phyloP scores from a whole-genome alignment of 108 stramenopile genomes.

The Mediolabrus comicus region DNA sequence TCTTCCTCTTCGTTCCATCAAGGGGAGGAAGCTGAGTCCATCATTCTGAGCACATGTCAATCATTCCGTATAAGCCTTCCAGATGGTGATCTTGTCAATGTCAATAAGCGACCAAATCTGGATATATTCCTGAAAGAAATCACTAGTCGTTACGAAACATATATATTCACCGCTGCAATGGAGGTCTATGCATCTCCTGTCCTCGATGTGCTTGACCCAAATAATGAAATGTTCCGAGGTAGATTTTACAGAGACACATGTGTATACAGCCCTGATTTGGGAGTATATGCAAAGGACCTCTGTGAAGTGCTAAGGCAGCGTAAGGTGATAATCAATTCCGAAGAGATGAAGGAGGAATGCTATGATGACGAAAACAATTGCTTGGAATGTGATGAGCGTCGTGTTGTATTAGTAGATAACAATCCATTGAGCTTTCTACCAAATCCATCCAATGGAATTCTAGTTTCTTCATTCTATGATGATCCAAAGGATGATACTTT shows the following conservation, averaged over 20 bases:
- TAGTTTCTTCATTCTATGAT: constrained; percentile 97
- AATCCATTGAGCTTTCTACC: constrained; percentile 91
- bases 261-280: constrained; percentile 60
- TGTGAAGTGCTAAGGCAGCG: constrained; percentile 61
- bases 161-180: constrained; percentile 98
- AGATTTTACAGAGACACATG: constrained; percentile 93
- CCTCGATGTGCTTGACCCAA: constrained; percentile 91
- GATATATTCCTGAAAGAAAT: constrained; percentile 84
- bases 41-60: constrained; percentile 46
- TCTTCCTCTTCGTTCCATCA: constrained; percentile 14
- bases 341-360: neutral
- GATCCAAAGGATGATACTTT: constrained; percentile 93
- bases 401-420: constrained; percentile 97
- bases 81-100: constrained; percentile 86
- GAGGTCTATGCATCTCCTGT: constrained; percentile 91
- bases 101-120: constrained; percentile 93
- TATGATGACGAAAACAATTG: neutral
- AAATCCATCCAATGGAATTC: constrained; percentile 96
- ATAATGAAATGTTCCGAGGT: constrained; percentile 72
- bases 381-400: constrained; percentile 44
- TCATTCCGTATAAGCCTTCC: constrained; percentile 75
- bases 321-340: constrained; percentile 7
- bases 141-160: constrained; percentile 83
- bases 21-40: constrained; percentile 40
- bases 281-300: constrained; percentile 89